These are phyloP conservation scores for Acanthamoeba sp. DNA, from an alignment of 208 protist species.

Conservation along the genomic window DNA sequence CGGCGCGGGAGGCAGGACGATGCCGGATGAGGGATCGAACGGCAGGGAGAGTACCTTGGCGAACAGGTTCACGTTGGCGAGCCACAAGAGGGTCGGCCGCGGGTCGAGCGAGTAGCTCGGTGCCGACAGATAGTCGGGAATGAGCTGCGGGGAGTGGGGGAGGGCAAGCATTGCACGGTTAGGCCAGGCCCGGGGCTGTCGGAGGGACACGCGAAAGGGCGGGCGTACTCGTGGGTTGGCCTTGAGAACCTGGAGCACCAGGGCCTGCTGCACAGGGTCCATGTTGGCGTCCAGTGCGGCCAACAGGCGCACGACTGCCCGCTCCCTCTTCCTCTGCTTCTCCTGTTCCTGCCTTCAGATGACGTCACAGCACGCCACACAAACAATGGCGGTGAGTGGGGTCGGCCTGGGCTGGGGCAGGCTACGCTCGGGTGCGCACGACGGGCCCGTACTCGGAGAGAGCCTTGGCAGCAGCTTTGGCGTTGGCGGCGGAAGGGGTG, in stretches of 20 bases:
- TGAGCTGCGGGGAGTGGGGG: neutral
- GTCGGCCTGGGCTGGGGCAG: too few relatives aligned
- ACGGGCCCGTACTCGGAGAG: neutral
- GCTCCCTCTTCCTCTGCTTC: neutral
- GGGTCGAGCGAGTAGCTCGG: neutral
- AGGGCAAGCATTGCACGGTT: neutral
- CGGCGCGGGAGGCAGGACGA: neutral
- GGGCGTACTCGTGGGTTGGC: neutral
- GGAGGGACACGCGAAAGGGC: neutral
- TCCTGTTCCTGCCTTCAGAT: neutral
- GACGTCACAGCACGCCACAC: neutral
- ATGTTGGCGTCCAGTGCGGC: neutral
- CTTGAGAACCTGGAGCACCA: neutral
- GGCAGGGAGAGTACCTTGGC: neutral
- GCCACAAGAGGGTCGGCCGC: neutral
- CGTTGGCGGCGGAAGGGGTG: neutral
- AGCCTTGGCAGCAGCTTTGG: neutral
- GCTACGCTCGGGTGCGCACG: too few relatives aligned
- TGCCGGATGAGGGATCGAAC: neutral
- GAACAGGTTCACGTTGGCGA: constrained; percentile 16
- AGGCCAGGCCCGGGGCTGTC: neutral
- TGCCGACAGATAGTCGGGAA: neutral
- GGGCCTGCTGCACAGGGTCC: neutral
- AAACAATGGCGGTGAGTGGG: neutral
- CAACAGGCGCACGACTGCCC: neutral